phyloP scores from a whole-genome alignment of 148 eudicot species.

The Chenopodium formosanum region DNA sequence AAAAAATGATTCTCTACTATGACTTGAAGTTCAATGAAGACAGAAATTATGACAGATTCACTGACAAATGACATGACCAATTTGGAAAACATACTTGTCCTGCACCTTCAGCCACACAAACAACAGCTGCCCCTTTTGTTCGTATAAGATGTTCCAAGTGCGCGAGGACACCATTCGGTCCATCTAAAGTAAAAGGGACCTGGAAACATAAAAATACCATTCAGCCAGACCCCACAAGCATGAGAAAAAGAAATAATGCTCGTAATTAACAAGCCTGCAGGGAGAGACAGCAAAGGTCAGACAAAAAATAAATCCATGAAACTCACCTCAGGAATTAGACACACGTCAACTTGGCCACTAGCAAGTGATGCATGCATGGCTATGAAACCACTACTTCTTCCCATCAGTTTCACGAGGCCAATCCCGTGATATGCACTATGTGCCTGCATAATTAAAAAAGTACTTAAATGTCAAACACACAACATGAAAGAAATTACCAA shows the following conservation, averaged over 20 bases:
- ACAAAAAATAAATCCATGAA: neutral
- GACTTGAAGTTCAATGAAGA: neutral
- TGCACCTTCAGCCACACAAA: conserved; percentile 54
- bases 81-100: conserved; percentile 42
- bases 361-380: conserved; percentile 60
- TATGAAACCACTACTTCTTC: conserved; percentile 57
- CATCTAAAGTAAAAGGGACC: conserved; percentile 48
- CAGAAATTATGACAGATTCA: neutral
- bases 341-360: conserved; percentile 51
- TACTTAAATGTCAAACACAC: neutral
- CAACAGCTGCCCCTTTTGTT: conserved; percentile 49
- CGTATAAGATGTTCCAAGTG: conserved; percentile 45
- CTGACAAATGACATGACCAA: neutral
- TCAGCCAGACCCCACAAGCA: neutral
- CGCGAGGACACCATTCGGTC: conserved; percentile 40
- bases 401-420: conserved; percentile 56
- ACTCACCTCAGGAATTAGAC: conserved; percentile 52
- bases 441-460: conserved; percentile 29
- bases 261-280: neutral
- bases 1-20: too few species aligned
- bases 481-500: neutral
- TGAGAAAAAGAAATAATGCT: neutral
- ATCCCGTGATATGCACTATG: conserved; percentile 56
- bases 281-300: neutral
- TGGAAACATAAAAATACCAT: conserved; percentile 17